Percentiles rank a stretch among this genome's conserved stretches.
Evolutionary conservation across 495 filamentous ascomycete genomes (phyloP).

Genomic region (Talaromyces trachyspermus): DNA sequence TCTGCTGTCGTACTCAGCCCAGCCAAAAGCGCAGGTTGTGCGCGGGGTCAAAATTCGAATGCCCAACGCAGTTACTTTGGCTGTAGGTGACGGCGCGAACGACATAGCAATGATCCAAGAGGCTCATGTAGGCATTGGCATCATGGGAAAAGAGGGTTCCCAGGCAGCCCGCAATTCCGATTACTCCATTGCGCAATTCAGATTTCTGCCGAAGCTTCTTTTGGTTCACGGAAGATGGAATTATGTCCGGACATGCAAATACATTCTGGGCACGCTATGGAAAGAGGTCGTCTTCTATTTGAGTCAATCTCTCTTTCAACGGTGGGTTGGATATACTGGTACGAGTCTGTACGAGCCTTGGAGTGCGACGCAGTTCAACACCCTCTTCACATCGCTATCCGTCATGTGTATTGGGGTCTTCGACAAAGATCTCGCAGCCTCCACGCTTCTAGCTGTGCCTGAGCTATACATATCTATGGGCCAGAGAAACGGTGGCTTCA

Average conservation of each 20-base stretch:
- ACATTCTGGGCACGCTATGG: conserved; percentile 89
- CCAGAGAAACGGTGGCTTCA: conserved; percentile 70
- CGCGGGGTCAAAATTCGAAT: conserved; percentile 65
- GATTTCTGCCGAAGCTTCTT: conserved; percentile 75
- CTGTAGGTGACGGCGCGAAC: conserved; percentile 91
- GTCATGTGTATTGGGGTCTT: conserved; percentile 88
- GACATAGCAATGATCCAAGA: conserved; percentile 97
- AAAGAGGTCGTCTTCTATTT: conserved; percentile 82
- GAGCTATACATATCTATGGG: conserved; percentile 75
- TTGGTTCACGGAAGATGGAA: conserved; percentile 95
- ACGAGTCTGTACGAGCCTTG: conserved; percentile 83
- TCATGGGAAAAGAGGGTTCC: conserved; percentile 86
- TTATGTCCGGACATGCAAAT: conserved; percentile 82
- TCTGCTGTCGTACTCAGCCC: conserved; percentile 86
- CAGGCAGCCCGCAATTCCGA: conserved; percentile 88
- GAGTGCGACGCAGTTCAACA: conserved; percentile 85
- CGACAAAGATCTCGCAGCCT: conserved; percentile 73
- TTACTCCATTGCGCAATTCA: conserved; percentile 87
- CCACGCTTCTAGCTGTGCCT: conserved; percentile 80
- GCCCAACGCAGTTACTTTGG: conserved; percentile 69
- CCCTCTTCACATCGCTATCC: conserved; percentile 85
- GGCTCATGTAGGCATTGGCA: conserved; percentile 87
- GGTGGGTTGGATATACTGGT: conserved; percentile 82
- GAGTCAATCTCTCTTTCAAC: conserved; percentile 81
- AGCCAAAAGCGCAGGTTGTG: conserved; percentile 81